phyloP scores from a whole-genome alignment of 768 basidiomycete genomes.

The Boletus tylopilopsis region DNA sequence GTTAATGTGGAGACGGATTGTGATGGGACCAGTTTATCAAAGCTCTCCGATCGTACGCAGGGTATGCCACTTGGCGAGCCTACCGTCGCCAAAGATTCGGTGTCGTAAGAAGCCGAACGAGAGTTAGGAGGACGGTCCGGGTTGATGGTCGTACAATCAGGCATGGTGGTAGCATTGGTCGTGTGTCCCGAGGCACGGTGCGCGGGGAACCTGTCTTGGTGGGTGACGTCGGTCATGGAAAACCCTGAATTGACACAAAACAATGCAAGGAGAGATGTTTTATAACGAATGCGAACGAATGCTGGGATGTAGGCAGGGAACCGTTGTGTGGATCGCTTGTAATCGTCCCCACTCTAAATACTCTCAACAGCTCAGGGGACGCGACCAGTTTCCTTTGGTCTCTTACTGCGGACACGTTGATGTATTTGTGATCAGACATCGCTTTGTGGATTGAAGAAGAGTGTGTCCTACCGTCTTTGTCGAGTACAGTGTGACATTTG shows the following conservation, averaged over 20 bases:
- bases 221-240: background rate
- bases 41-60: background rate
- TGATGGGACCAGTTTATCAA: conserved; percentile 1
- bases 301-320: background rate
- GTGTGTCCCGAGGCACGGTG: background rate
- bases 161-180: background rate
- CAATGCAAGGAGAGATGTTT: conserved; percentile 1
- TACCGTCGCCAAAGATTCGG: background rate
- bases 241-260: background rate
- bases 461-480: conserved; percentile 8
- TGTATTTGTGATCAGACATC: background rate
- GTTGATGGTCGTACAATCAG: background rate
- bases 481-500: background rate
- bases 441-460: conserved; percentile 3
- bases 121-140: background rate
- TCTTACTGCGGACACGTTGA: conserved; percentile 1
- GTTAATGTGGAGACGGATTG: conserved; percentile 5
- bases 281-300: background rate
- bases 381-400: background rate
- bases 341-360: conserved; percentile 13
- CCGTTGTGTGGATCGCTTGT: background rate
- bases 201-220: background rate
- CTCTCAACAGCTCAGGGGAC: background rate
- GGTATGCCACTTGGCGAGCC: background rate
- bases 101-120: background rate